Evolutionary conservation across 2,329 filamentous ascomycete species (phyloP), one percentile per base, ranked within the genome.

Genomic region (Lachnellula suecica): DNA sequence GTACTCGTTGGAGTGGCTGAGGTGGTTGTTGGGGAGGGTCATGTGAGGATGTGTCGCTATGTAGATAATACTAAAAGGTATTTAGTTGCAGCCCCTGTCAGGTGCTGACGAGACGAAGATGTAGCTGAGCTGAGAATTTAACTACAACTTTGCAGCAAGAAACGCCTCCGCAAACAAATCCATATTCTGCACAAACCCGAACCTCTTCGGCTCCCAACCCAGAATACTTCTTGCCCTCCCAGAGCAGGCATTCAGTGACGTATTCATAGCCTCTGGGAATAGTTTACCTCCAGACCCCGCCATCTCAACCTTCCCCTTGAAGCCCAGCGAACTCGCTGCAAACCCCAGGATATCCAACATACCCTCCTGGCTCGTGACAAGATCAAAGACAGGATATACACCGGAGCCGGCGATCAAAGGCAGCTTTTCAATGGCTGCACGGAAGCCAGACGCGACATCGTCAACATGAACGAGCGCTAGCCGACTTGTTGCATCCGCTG

Each of bases 1-100:
- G 17, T 91, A 76, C 64, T 85, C 83, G 20, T 73, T 83, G 54
- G 68, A 77, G 55, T n/a, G 83, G 79, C 17, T 84, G 48, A 42
- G 22, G 11, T 13, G 7, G 7, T 22, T 7, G 8, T 31, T 31
- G 27, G 13, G 27, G 27, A 31, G 7, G 13, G 27, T 7, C 13
- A 31, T 31, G 8, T 8, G 27, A 13, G 13, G 7, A 7, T 31
- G 27, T 7, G 27, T 31, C 27, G n/a, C n/a, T n/a, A n/a, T n/a
- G n/a, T n/a, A n/a, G n/a, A n/a, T n/a, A n/a, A n/a, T n/a, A n/a
- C n/a, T n/a, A n/a, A n/a, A n/a, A n/a, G n/a, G n/a, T n/a, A n/a
- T n/a, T n/a, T n/a, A n/a, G n/a, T n/a, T n/a, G n/a, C n/a, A n/a
- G n/a, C n/a, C n/a, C n/a, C n/a, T n/a, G n/a, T n/a, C n/a, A n/a